These are phyloP conservation scores for Niveomyces coronatus DNA, from an alignment of 2,329 filamentous ascomycete species.

Conservation along the genomic window DNA sequence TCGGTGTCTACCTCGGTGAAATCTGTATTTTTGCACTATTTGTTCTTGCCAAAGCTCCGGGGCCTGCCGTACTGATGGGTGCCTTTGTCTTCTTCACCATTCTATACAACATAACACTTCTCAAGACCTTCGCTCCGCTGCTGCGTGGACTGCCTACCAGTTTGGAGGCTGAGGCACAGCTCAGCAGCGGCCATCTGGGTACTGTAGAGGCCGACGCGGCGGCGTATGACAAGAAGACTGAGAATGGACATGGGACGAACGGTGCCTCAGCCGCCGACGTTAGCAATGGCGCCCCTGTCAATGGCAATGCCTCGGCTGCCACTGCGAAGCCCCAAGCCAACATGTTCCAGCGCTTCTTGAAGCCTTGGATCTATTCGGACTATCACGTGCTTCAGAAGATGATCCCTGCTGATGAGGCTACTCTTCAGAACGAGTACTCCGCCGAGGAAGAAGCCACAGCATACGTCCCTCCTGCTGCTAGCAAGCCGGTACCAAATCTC, in stretches of 20 bases:
- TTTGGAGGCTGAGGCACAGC: constrained; percentile 30
- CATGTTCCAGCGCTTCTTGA: constrained; percentile 51
- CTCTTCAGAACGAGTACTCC: constrained; percentile 46
- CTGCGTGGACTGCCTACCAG: constrained; percentile 62
- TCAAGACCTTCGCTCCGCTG: constrained; percentile 59
- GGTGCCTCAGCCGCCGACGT: constrained; percentile 10
- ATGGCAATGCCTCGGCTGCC: constrained; percentile 16
- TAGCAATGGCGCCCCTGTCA: constrained; percentile 15
- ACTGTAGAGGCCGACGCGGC: constrained; percentile 19
- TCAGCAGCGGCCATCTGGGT: constrained; percentile 3
- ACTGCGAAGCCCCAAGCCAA: constrained; percentile 36
- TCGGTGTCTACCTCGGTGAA: constrained; percentile 71
- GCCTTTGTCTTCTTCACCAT: constrained; percentile 65
- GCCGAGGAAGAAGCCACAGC: constrained; percentile 53
- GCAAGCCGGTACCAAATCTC: constrained; percentile 48
- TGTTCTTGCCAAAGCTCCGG: constrained; percentile 53
- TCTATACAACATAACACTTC: constrained; percentile 65
- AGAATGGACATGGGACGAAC: constrained; percentile 10
- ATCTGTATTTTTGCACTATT: constrained; percentile 77
- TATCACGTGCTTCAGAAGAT: constrained; percentile 62
- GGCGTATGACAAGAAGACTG: constrained; percentile 10
- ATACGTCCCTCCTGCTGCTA: constrained; percentile 63
- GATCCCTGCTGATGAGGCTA: constrained; percentile 46
- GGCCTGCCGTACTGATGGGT: constrained; percentile 66
- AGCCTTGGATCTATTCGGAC: constrained; percentile 66